A percentile compares a stretch with the other conserved stretches of the same genome.
Conservation (phyloP, 2,329 filamentous ascomycete species). For the Pseudogymnoascus sp. region DNA sequence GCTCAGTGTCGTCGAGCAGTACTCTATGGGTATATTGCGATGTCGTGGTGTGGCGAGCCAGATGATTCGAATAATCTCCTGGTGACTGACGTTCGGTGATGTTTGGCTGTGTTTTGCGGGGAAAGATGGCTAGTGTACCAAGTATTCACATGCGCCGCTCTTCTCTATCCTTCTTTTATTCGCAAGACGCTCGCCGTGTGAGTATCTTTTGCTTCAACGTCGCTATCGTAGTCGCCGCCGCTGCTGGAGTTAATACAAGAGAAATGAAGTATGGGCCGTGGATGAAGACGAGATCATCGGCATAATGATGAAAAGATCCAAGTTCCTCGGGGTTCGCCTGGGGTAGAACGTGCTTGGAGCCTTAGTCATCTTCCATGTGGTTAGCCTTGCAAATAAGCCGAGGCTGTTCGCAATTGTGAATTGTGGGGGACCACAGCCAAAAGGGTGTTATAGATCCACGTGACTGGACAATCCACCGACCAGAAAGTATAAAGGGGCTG, state of each 20-base stretch:
- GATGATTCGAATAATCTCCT: not conserved
- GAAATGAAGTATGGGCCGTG: not conserved
- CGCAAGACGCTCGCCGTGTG: not conserved
- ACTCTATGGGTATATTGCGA: not conserved
- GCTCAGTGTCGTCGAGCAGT: not conserved
- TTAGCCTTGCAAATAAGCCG: not conserved
- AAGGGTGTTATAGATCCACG: not conserved
- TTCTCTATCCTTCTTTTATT: not conserved
- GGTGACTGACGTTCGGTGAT: not conserved
- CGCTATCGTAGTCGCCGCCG: not conserved
- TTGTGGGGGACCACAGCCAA: not conserved
- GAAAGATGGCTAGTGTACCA: not conserved
- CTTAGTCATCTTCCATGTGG: not conserved
- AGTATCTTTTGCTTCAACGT: not conserved
- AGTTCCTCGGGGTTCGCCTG: constrained; percentile 2
- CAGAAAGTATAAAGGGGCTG: not conserved
- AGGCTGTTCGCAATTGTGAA: not conserved
- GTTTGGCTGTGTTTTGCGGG: not conserved
- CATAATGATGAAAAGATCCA: not conserved
- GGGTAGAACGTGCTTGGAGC: not conserved
- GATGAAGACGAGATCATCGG: constrained; percentile 1
- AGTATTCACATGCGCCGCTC: not conserved
- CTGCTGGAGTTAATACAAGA: not conserved
- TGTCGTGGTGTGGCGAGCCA: not conserved
- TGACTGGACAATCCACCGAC: not conserved